These are phyloP conservation scores for Fomitopsis serialis DNA, from an alignment of 768 basidiomycete species.

Conservation along the genomic window DNA sequence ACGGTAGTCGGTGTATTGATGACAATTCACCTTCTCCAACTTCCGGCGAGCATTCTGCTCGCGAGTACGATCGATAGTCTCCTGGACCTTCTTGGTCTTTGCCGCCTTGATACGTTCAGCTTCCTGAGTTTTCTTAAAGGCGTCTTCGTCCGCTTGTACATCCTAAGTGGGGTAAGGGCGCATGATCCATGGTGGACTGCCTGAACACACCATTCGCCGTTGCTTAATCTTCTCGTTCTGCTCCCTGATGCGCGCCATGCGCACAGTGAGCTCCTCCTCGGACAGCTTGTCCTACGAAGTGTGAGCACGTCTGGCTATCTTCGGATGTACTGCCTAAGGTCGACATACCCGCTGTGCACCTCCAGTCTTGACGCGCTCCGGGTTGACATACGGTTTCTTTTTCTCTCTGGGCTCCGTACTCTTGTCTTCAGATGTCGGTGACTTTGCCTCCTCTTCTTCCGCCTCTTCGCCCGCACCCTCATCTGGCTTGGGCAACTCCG, in stretches of 20 bases:
- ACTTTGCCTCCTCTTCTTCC: slow-evolving; percentile 6
- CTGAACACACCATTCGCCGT: slow-evolving; percentile 45
- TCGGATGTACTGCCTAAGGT: too few relatives aligned
- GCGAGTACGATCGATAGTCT: slow-evolving; percentile 60
- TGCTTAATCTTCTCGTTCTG: slow-evolving; percentile 78
- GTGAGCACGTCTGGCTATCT: background rate
- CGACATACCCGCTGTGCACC: slow-evolving; percentile 60
- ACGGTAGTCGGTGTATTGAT: too few relatives aligned
- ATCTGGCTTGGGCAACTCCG: slow-evolving; percentile 2
- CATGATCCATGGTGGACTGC: background rate
- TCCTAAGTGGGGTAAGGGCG: slow-evolving; percentile 38
- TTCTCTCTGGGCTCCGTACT: slow-evolving; percentile 33
- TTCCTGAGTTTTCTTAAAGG: slow-evolving; percentile 68
- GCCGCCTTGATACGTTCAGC: slow-evolving; percentile 53
- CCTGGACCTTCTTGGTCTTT: slow-evolving; percentile 60
- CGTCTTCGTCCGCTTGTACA: slow-evolving; percentile 76
- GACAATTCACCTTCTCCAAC: slow-evolving; percentile 54
- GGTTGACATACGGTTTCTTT: slow-evolving; percentile 75
- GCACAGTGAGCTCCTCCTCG: slow-evolving; percentile 61
- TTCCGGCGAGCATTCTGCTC: slow-evolving; percentile 78
- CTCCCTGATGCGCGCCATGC: slow-evolving; percentile 64
- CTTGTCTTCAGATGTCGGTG: slow-evolving; percentile 2
- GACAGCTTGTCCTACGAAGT: slow-evolving; percentile 55
- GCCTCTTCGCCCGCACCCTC: slow-evolving; percentile 6
- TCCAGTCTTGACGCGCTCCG: slow-evolving; percentile 80